Conservation (phyloP, 2,329 filamentous ascomycete species). For the Pyrenophora graminea region DNA sequence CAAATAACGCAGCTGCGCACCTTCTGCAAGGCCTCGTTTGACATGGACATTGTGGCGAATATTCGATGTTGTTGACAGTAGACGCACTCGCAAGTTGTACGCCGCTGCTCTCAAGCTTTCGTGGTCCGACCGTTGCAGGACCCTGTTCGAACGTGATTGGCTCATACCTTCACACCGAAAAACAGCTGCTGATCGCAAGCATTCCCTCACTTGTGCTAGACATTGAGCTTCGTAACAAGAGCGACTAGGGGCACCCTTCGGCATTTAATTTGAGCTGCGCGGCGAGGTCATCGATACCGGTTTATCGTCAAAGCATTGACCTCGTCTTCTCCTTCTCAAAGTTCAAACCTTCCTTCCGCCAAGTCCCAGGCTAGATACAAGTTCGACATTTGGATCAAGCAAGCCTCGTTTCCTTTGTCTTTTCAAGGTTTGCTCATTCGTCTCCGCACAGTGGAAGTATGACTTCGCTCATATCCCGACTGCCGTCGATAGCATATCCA, state of each 20-base stretch:
- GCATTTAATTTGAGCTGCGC: not conserved
- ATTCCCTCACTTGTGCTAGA: not conserved
- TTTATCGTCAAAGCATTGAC: conserved; percentile 8
- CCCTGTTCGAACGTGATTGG: conserved; percentile 26
- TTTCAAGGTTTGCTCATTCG: not conserved
- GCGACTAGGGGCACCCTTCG: not conserved
- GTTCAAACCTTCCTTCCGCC: conserved; percentile 18
- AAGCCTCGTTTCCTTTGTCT: not conserved
- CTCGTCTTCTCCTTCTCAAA: conserved; percentile 15
- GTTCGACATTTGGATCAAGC: conserved; percentile 5
- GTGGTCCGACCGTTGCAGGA: conserved; percentile 18
- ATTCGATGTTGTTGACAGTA: conserved; percentile 6
- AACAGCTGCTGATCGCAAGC: conserved; percentile 5
- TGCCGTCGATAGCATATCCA: conserved; percentile 55
- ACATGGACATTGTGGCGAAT: conserved; percentile 75
- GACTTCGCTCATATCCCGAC: conserved; percentile 42
- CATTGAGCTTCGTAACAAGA: not conserved
- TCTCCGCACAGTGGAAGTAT: conserved; percentile 11
- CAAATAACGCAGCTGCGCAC: conserved; percentile 50
- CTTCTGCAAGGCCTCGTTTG: conserved; percentile 93
- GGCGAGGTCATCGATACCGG: conserved; percentile 2
- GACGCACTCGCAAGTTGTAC: conserved; percentile 7
- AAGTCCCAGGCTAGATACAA: conserved; percentile 19
- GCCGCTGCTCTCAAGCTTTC: conserved; percentile 30
- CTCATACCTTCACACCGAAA: conserved; percentile 7